These are phyloP conservation scores for Mortierella antarctica DNA, from an alignment of 192 early-diverging fungal species.

Conservation along the genomic window DNA sequence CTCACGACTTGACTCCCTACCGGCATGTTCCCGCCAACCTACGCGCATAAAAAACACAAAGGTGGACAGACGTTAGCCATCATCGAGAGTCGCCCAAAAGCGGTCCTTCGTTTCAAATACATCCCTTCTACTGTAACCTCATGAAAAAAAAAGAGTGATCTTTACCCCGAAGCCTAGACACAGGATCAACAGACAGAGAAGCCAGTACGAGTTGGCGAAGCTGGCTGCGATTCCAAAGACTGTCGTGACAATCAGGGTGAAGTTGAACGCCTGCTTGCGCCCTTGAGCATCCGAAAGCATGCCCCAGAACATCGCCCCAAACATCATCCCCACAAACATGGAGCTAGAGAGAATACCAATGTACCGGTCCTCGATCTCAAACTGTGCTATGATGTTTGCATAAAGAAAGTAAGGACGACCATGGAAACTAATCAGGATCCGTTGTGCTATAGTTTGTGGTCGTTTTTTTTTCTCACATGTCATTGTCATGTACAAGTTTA, in stretches of 20 bases:
- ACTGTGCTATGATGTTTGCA: slow-evolving; percentile 61
- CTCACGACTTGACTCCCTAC: slow-evolving; percentile 4
- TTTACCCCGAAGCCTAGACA: slow-evolving; percentile 82
- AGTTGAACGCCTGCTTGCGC: slow-evolving; percentile 78
- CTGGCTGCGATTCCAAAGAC: slow-evolving; percentile 79
- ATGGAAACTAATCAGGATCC: neutral
- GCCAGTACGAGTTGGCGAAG: slow-evolving; percentile 68
- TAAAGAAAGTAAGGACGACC: neutral
- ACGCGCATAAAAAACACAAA: neutral
- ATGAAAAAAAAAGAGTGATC: slow-evolving; percentile 30
- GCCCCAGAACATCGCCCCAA: slow-evolving; percentile 89
- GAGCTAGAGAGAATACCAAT: slow-evolving; percentile 78
- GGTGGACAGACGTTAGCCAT: neutral
- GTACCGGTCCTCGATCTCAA: slow-evolving; percentile 67
- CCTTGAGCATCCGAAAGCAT: slow-evolving; percentile 76
- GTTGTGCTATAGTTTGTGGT: neutral
- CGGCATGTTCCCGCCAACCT: slow-evolving; percentile 68
- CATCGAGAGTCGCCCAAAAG: neutral
- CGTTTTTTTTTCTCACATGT: neutral
- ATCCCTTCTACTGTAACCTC: neutral
- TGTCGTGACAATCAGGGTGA: slow-evolving; percentile 78
- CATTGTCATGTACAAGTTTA: neutral
- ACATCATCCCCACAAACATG: slow-evolving; percentile 82
- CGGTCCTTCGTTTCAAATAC: neutral
- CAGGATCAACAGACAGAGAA: slow-evolving; percentile 72